Conservation (phyloP, 2,329 filamentous ascomycete species). For the Cercospora janseana region DNA sequence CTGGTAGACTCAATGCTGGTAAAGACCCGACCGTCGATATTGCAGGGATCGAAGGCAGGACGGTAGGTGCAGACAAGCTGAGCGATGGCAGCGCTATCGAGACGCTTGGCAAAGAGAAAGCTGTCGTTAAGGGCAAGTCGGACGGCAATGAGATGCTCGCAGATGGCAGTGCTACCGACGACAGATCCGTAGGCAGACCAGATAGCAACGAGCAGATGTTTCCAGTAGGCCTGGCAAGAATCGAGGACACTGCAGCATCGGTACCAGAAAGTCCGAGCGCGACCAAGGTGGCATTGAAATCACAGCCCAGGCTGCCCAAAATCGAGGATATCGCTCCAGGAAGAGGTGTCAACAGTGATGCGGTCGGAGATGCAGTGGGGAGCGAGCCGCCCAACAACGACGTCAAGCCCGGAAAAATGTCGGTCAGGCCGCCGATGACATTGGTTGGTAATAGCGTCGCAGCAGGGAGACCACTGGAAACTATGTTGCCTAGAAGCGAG, state of each 20-base stretch:
- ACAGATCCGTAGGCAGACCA: background rate
- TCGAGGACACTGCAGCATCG: slow-evolving; percentile 2
- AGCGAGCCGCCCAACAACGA: background rate
- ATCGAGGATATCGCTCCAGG: background rate
- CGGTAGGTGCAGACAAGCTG: background rate
- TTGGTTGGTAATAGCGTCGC: no score
- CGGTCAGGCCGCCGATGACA: background rate
- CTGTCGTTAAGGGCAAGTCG: background rate
- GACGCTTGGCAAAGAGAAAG: background rate
- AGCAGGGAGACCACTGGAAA: background rate
- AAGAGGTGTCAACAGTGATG: background rate
- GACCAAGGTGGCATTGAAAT: background rate
- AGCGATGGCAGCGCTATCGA: background rate
- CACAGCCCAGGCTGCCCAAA: background rate
- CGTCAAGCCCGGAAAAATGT: slow-evolving; percentile 5
- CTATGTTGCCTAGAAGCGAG: background rate
- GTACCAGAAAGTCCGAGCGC: background rate
- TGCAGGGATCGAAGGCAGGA: background rate
- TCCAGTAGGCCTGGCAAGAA: slow-evolving; percentile 5
- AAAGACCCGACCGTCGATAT: no score
- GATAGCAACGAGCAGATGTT: slow-evolving; percentile 3
- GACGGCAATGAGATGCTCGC: slow-evolving; percentile 1
- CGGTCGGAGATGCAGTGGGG: background rate
- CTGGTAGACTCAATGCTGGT: no score
- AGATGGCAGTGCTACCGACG: background rate